Evolutionary conservation across 805 yeast species (phyloP).

Genomic region (Ogataea nakhonphanomensis): DNA sequence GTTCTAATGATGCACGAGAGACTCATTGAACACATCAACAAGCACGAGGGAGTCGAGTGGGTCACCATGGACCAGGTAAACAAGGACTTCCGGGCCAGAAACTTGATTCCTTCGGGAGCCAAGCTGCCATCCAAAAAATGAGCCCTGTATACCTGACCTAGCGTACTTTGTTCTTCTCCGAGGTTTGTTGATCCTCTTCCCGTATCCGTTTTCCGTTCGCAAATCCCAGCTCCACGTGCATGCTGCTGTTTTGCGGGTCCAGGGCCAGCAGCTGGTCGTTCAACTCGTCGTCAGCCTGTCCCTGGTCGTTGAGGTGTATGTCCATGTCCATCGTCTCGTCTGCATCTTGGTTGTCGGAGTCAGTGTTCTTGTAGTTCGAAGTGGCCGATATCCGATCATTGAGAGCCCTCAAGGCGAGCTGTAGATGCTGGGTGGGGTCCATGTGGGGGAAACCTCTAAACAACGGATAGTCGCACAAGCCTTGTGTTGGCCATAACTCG

Average conservation of each 20-base stretch:
- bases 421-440: conserved; percentile 17
- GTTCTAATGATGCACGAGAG: conserved; percentile 36
- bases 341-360: conserved; percentile 13
- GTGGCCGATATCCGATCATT: conserved; percentile 22
- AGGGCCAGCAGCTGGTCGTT: conserved; percentile 17
- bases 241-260: conserved; percentile 22
- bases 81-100: conserved; percentile 31
- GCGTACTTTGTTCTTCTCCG: conserved; percentile 36
- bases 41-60: conserved; percentile 39
- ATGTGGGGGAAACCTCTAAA: conserved; percentile 20
- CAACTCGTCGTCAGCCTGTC: conserved; percentile 30
- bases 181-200: conserved; percentile 40
- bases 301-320: conserved; percentile 22
- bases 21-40: conserved; percentile 34
- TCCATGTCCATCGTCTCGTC: conserved; percentile 11
- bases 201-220: conserved; percentile 39
- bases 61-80: conserved; percentile 36
- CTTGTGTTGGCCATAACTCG: conserved; percentile 11
- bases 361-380: conserved; percentile 15
- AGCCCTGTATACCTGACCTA: conserved; percentile 8
- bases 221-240: conserved; percentile 28
- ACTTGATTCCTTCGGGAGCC: conserved; percentile 30
- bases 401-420: conserved; percentile 18
- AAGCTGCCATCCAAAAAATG: conserved; percentile 19
- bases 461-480: conserved; percentile 18